phyloP scores from a whole-genome alignment of 1,284 basidiomycete genomes.

The Ustilago cynodontis region DNA sequence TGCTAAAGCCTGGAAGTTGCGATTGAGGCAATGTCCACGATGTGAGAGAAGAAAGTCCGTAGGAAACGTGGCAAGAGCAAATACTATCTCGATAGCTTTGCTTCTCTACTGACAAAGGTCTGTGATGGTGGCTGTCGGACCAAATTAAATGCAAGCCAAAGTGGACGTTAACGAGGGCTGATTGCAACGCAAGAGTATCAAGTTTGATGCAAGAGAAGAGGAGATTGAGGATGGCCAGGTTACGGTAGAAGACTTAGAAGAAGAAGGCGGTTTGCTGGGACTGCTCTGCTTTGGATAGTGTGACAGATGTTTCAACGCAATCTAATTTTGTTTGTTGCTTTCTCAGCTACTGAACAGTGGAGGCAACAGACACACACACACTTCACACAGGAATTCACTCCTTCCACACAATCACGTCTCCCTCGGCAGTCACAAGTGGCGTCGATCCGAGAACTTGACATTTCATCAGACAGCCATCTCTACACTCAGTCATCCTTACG shows the following conservation, averaged over 20 bases:
- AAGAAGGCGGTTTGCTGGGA: neutral
- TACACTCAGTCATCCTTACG: neutral
- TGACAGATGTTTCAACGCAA: too few relatives aligned
- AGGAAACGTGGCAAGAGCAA: neutral
- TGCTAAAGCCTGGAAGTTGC: neutral
- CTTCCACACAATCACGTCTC: neutral
- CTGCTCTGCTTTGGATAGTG: too few relatives aligned
- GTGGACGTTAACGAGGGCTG: neutral
- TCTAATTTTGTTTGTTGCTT: neutral
- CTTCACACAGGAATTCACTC: too few relatives aligned
- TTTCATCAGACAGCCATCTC: neutral
- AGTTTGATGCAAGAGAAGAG: neutral
- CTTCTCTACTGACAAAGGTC: neutral
- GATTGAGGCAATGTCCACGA: neutral
- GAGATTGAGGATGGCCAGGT: neutral
- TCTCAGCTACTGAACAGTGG: neutral
- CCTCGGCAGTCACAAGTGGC: constrained; percentile 2
- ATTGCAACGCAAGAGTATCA: too few relatives aligned
- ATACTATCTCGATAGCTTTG: too few relatives aligned
- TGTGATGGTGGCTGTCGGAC: neutral
- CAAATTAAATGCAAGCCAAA: neutral
- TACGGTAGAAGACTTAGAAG: neutral
- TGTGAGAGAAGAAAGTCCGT: neutral
- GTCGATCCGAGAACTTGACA: neutral
- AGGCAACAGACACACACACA: neutral